These are phyloP conservation scores for Knoxdaviesia proteae DNA, from an alignment of 2,329 filamentous ascomycete genomes.

Conservation along the genomic window DNA sequence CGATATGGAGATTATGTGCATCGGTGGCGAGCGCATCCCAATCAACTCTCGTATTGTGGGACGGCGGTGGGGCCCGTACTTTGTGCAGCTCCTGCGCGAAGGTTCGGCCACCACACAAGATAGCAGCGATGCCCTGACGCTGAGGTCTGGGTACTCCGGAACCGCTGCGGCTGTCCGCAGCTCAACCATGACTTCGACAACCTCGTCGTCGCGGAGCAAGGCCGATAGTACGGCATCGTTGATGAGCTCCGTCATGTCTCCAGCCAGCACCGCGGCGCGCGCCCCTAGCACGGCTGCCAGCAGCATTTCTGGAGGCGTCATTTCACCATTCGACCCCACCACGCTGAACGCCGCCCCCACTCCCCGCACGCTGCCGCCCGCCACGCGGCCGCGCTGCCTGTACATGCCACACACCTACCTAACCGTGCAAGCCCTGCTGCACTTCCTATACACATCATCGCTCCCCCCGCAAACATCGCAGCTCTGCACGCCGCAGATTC, in stretches of 20 bases:
- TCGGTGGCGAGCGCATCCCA: conserved; percentile 76
- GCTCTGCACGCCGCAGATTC: conserved; percentile 81
- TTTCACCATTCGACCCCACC: conserved; percentile 18
- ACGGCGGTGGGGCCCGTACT: conserved; percentile 84
- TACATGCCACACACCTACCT: conserved; percentile 85
- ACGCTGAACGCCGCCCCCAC: conserved; percentile 33
- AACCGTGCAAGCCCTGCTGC: conserved; percentile 73
- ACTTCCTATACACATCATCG: conserved; percentile 84
- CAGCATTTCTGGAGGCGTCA: conserved; percentile 18
- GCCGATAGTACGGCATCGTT: conserved; percentile 26
- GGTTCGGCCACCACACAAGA: conserved; percentile 46
- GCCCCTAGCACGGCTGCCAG: conserved; percentile 23
- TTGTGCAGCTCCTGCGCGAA: conserved; percentile 76
- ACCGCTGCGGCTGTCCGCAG: conserved; percentile 41
- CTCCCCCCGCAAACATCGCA: conserved; percentile 56
- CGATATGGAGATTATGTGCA: conserved; percentile 91
- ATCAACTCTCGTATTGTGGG: conserved; percentile 82
- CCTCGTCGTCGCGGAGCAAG: conserved; percentile 36
- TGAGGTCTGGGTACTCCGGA: conserved; percentile 41
- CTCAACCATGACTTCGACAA: conserved; percentile 64
- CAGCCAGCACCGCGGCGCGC: conserved; percentile 16
- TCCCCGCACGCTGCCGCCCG: conserved; percentile 32
- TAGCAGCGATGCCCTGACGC: conserved; percentile 53
- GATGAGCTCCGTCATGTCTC: conserved; percentile 18
- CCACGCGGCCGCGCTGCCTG: conserved; percentile 59